phyloP scores from a whole-genome alignment of 2,329 filamentous ascomycete genomes.

The Monosporascus sp. region DNA sequence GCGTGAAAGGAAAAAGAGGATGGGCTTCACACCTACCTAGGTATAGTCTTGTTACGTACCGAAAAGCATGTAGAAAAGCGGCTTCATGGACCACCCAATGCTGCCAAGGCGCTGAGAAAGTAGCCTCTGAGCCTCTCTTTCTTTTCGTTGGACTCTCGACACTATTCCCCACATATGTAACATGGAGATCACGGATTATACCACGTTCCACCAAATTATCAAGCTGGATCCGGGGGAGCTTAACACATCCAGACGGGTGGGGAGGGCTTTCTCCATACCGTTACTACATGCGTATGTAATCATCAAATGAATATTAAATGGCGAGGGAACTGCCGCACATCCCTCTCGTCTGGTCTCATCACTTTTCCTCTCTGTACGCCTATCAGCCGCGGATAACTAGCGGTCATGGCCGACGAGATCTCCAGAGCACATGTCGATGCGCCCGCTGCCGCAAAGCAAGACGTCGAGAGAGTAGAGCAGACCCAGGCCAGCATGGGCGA shows the following conservation, averaged over 20 bases:
- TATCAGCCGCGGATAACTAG: background rate
- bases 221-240: background rate
- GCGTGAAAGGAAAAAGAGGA: no score
- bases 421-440: constrained; percentile 9
- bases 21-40: no score
- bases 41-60: no score
- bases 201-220: background rate
- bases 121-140: constrained; percentile 14
- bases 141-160: constrained; percentile 1
- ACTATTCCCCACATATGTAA: constrained; percentile 6
- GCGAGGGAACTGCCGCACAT: background rate
- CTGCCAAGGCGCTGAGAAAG: constrained; percentile 23
- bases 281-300: background rate
- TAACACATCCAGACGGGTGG: no score
- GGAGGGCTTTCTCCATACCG: background rate
- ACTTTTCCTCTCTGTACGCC: background rate
- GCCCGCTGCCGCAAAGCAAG: constrained; percentile 8
- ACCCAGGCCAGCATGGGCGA: constrained; percentile 1
- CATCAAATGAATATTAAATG: background rate
- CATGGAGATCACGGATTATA: constrained; percentile 1
- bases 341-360: background rate
- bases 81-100: background rate
- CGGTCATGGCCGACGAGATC: constrained; percentile 19
- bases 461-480: constrained; percentile 17
- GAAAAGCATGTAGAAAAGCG: no score